Evolutionary conservation across 2,329 filamentous ascomycete species (phyloP), one percentile per base, ranked within the genome.

Genomic region (Lecanicillium sp.): DNA sequence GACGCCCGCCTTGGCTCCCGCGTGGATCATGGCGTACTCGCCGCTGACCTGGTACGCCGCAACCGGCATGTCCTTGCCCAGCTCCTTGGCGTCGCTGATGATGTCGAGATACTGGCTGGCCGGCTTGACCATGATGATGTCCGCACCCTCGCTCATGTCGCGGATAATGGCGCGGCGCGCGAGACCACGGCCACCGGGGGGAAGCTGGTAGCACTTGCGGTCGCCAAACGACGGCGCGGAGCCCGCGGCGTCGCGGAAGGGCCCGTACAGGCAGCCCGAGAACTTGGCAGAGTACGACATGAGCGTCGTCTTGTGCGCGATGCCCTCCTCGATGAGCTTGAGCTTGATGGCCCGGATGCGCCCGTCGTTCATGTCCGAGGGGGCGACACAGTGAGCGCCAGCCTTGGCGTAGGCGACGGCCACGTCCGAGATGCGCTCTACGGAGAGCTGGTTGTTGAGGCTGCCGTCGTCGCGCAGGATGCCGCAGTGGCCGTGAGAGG

Each of bases 261-360:
- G 93, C 0, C 93, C 93, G 69, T 98, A 98, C 9, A 97, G 72
- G 64, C 90, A 97, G 38, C 93, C 93, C 19, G 87, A 91, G 70
- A 98, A 98, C 67, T 98, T 98, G 61, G 93, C 93, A 12, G 90
- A 90, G 69, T 98, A 98, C 4, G 90, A 95, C 93, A 98, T 97
- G 52, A 98, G 77, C 47, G 95, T 79, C 11, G 91, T 86, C 63
- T 86, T 84, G 72, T 98, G 93, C 6, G 90, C 86, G 58, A 97
- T 87, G 46, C 91, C 91, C 50, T 90, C 84, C 67, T 97, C 91
- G 50, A 97, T 97, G 53, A 98, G 75, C 74, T 96, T 97, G 46
- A 96, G 79, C 76, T 98, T 98, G 67, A 98, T 98, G 52, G 90
- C 91, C 50, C 91, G 87, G 60, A 98, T 94, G 55, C 93, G 86